Conservation (phyloP, 2,329 filamentous ascomycete genomes). For the Phyllosticta citriasiana region DNA sequence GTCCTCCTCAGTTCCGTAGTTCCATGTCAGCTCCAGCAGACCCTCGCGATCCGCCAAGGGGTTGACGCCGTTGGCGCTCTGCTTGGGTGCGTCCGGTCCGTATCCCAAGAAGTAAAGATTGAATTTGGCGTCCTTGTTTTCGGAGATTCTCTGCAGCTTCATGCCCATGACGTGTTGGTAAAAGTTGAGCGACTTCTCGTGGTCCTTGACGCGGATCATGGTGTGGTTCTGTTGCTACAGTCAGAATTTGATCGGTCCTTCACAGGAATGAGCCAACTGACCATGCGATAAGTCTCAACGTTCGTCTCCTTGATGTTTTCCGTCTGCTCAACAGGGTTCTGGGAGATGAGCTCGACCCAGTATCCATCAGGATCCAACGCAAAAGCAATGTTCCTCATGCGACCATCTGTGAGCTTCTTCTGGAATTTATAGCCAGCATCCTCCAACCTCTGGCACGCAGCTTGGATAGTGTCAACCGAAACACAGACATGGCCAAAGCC, state of each 20-base stretch:
- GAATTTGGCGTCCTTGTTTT: slow-evolving; percentile 63
- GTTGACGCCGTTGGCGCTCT: slow-evolving; percentile 46
- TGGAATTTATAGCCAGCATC: slow-evolving; percentile 88
- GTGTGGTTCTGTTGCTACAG: slow-evolving; percentile 57
- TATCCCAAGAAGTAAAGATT: slow-evolving; percentile 93
- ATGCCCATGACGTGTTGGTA: slow-evolving; percentile 77
- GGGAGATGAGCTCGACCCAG: slow-evolving; percentile 69
- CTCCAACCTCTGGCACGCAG: slow-evolving; percentile 79
- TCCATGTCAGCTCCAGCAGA: slow-evolving; percentile 82
- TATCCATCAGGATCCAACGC: slow-evolving; percentile 71
- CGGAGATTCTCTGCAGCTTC: slow-evolving; percentile 63
- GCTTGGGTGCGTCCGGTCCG: slow-evolving; percentile 35
- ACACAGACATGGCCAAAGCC: slow-evolving; percentile 80
- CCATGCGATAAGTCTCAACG: slow-evolving; percentile 60
- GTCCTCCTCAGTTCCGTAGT: slow-evolving; percentile 75
- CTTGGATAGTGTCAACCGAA: slow-evolving; percentile 59
- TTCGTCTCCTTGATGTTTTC: slow-evolving; percentile 66
- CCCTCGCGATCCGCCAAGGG: slow-evolving; percentile 64
- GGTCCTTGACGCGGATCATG: slow-evolving; percentile 83
- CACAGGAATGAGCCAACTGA: slow-evolving; percentile 24
- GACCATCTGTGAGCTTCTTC: slow-evolving; percentile 82
- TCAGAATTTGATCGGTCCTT: slow-evolving; percentile 25
- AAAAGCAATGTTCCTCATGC: slow-evolving; percentile 64
- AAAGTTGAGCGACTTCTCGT: slow-evolving; percentile 37
- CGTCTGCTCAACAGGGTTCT: slow-evolving; percentile 61